Percentiles rank a stretch among this genome's conserved stretches.
These are phyloP conservation scores for Leishmania aethiopica DNA, from an alignment of 208 protist species.

Conservation along the genomic window DNA sequence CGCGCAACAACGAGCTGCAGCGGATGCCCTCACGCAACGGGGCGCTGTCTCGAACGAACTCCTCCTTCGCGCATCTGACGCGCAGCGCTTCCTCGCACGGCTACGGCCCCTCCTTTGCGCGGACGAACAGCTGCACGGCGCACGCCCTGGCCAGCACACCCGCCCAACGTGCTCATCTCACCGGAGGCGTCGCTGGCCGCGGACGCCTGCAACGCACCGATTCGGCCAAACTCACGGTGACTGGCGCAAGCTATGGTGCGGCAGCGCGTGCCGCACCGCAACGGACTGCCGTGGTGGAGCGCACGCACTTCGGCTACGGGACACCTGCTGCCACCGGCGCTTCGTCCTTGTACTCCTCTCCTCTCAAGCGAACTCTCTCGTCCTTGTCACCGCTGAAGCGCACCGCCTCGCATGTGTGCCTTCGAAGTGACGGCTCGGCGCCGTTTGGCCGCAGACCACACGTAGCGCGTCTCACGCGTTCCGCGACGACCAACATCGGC, in stretches of 20 bases:
- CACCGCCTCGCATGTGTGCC: slow-evolving; percentile 22
- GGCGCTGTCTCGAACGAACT: slow-evolving; percentile 19
- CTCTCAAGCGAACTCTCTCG: background rate
- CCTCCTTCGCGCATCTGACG: slow-evolving; percentile 11
- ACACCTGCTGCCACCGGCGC: background rate
- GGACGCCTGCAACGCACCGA: slow-evolving; percentile 27
- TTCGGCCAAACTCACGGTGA: slow-evolving; percentile 5
- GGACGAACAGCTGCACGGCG: slow-evolving; percentile 19
- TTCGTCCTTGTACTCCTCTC: background rate
- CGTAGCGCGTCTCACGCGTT: slow-evolving; percentile 12
- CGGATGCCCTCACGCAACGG: slow-evolving; percentile 18
- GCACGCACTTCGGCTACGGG: slow-evolving; percentile 13
- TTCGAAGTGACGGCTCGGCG: background rate
- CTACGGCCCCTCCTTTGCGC: slow-evolving; percentile 7
- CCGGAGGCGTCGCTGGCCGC: background rate
- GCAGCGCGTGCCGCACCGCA: background rate
- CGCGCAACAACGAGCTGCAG: slow-evolving; percentile 5
- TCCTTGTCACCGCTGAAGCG: slow-evolving; percentile 29
- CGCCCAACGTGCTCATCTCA: slow-evolving; percentile 6
- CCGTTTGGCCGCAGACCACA: slow-evolving; percentile 22
- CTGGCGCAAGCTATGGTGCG: background rate
- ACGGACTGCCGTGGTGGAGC: slow-evolving; percentile 12
- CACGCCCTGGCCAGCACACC: slow-evolving; percentile 10
- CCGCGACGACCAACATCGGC: slow-evolving; percentile 17
- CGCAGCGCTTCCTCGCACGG: slow-evolving; percentile 13